These are phyloP conservation scores for Pythium graminicola DNA, from an alignment of 352 stramenopile genomes.

Conservation along the genomic window DNA sequence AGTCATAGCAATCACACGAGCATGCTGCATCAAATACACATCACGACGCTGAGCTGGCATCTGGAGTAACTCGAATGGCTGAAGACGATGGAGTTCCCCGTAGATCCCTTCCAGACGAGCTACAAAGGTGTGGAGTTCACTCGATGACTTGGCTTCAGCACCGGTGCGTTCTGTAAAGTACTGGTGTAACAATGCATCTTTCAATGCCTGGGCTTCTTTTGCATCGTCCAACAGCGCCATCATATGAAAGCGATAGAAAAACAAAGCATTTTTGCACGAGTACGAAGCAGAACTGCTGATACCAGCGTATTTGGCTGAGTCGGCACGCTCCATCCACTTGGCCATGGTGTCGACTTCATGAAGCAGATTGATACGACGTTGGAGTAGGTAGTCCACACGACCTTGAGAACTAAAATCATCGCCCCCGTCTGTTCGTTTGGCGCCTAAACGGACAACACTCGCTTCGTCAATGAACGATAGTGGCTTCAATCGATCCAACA, in stretches of 20 bases:
- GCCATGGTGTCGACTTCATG: slow-evolving; percentile 91
- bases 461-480: slow-evolving; percentile 63
- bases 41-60: slow-evolving; percentile 87
- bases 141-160: slow-evolving; percentile 15
- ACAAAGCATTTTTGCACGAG: slow-evolving; percentile 94
- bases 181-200: slow-evolving; percentile 20
- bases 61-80: slow-evolving; percentile 94
- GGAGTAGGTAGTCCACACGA: slow-evolving; percentile 81
- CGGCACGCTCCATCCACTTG: slow-evolving; percentile 67
- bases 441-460: slow-evolving; percentile 87
- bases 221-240: slow-evolving; percentile 59
- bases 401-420: slow-evolving; percentile 84
- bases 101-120: slow-evolving; percentile 86
- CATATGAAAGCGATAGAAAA: slow-evolving; percentile 93
- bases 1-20: slow-evolving; percentile 93
- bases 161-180: slow-evolving; percentile 40
- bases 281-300: slow-evolving; percentile 77
- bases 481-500: slow-evolving; percentile 92
- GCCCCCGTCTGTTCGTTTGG: not conserved
- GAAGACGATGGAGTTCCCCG: slow-evolving; percentile 86
- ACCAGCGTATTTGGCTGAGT: slow-evolving; percentile 39
- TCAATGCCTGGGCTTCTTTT: slow-evolving; percentile 4
- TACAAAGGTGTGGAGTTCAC: slow-evolving; percentile 44
- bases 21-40: slow-evolving; percentile 95
- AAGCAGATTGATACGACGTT: slow-evolving; percentile 76